phyloP scores from a whole-genome alignment of 352 stramenopile genomes.

The Pythium insidiosum region DNA sequence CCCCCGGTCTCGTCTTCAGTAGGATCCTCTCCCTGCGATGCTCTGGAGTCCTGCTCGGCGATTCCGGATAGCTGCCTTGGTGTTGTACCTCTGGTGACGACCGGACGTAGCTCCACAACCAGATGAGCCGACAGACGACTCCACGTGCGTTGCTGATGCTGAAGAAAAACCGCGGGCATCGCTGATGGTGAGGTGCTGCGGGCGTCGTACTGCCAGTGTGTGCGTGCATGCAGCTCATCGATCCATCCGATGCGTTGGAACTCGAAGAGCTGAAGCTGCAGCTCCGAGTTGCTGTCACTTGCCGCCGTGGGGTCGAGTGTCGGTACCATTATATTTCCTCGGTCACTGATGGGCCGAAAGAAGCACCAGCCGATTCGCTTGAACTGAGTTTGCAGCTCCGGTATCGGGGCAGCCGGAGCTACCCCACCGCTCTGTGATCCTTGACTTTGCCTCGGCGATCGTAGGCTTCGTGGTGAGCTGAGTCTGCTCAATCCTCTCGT shows the following conservation, averaged over 20 bases:
- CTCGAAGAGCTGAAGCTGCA: constrained; percentile 44
- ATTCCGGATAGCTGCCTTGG: not conserved
- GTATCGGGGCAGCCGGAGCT: too few relatives aligned
- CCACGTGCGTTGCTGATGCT: constrained; percentile 47
- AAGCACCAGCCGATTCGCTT: constrained; percentile 48
- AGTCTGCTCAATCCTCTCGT: too few relatives aligned
- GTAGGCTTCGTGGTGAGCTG: too few relatives aligned
- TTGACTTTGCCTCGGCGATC: too few relatives aligned
- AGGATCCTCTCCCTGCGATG: not conserved
- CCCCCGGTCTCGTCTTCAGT: too few relatives aligned
- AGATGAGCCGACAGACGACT: constrained; percentile 21
- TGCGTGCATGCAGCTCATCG: constrained; percentile 45
- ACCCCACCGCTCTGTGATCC: too few relatives aligned
- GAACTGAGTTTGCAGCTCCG: constrained; percentile 1
- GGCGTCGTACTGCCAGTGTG: constrained; percentile 33
- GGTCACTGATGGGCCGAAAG: constrained; percentile 42
- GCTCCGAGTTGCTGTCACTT: not conserved
- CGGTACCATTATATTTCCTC: constrained; percentile 31
- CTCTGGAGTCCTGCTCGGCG: not conserved
- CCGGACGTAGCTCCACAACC: constrained; percentile 25
- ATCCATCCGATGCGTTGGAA: constrained; percentile 57
- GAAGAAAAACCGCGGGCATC: constrained; percentile 47
- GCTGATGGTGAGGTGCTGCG: not conserved
- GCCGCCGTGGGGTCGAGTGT: constrained; percentile 2
- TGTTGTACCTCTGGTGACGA: not conserved